Evolutionary conservation across 2,329 filamentous ascomycete species (phyloP), one percentile per base, ranked within the genome.

Genomic region (Diaporthe aspalathi): DNA sequence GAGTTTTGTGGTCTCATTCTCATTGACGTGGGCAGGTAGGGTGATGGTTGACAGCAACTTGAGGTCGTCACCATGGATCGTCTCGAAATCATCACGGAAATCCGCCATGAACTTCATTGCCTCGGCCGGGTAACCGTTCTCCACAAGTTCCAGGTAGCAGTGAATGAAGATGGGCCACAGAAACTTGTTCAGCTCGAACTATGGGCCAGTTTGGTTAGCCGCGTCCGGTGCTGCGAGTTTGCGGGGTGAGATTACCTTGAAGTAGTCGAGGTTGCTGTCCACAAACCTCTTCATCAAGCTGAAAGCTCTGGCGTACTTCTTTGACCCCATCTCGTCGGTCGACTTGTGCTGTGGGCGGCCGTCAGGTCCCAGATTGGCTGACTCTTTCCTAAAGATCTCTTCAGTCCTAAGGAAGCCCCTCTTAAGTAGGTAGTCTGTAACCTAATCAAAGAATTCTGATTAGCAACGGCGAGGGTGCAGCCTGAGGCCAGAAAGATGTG

Each of bases 111-210:
- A 95, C 2, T 87, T 84, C 75, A 93, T 91, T 17, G 91, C 90
- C 71, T 97, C 94, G 49, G 89, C 88, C 1, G 88, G 84, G 76
- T 92, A 94, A 74, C 90, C 90, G 72, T 94, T 89, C 43, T 86
- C 86, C 35, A 97, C 88, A 69, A 98, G 88, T 70, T 94, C 91
- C 32, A 99, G 85, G 78, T 93, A 98, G 0, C 94, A 96, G 81
- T 99, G 97, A 65, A 98, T 93, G 78, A 98, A 98, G 0, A 97
- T 84, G 0, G 96, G 96, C 94, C 96, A 99, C 20, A 97, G 84
- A 5, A 98, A 85, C 75, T 97, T 94, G 71, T 90, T 88, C 3
- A 99, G 86, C 83, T 99, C 96, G 54, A 95, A 94, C 90, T 95
- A 73, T 16, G 9, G 43, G 72, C 14, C 54, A 2, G n/a, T 63